Evolutionary conservation across 345 rosid genomes (phyloP), one percentile per base, ranked within the genome.

Genomic region (Bruguiera parviflora): DNA sequence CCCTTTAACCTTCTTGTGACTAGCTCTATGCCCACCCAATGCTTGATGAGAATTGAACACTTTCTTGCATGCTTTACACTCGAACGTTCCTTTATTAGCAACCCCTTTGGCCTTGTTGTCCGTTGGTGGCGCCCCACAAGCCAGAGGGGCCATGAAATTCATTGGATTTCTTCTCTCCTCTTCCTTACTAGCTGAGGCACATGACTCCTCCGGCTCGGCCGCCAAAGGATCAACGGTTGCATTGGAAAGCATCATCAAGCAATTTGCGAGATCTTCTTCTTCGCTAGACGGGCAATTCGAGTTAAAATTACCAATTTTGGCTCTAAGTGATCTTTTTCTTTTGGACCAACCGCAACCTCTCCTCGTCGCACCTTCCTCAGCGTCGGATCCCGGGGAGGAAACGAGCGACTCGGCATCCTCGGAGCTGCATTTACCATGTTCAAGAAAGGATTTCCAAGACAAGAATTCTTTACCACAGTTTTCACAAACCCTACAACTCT

Each of bases 41-140:
- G 99, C 99, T 82, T 96, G 99, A 75, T 96, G 99, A 35, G 99
- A 96, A 79, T 88, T 84, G 81, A 96, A 96, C 68, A 92, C 97
- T 77, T 92, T 96, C 82, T 90, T 96, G 81, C 99, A 96, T 9
- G 98, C 97, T 79, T 90, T 90, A 80, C 99, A 96, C 55, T 96
- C 98, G 29, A 96, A 96, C 37, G 85, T 21, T 20, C 90, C 96
- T 68, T 85, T 85, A 28, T 39, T 33, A 5, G 79, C 78, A 1
- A 78, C 68, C 3, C 78, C 73, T 59, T 85, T 86, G 15, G 83
- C 83, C 70, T 86, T 86, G 22, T 82, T 87, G 27, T 58, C 18
- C 0, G 77, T 60, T 13, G 67, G 70, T 5, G 70, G 58, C 24
- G 33, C 29, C 20, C 65, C 73, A 35, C 68, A 74, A 11, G 87